Evolutionary conservation across 2,329 filamentous ascomycete species (phyloP), one percentile per base, ranked within the genome.

Genomic region (Alternaria brassicicola): DNA sequence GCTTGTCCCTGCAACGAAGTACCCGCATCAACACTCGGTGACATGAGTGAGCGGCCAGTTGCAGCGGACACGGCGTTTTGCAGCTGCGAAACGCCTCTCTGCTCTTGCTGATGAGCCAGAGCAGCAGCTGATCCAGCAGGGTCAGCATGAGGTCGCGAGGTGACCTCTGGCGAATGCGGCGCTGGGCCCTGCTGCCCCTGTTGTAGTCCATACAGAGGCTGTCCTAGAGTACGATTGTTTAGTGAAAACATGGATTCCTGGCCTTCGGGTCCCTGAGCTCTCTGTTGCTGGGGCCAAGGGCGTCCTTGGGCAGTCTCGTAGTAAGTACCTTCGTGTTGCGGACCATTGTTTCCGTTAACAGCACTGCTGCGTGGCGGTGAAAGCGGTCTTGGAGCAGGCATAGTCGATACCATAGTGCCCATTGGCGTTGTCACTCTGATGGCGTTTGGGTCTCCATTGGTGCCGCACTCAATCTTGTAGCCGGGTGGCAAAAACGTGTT

Each of bases 361-460:
- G 69, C 73, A 76, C 65, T 79, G 78, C 67, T 85, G 78, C 80
- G 77, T 35, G 78, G 79, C 46, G 80, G 74, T 56, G 72, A 78
- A 9, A 82, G 73, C 17, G 81, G 79, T 42, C 83, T 78, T 19
- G 79, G 78, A 41, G 79, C 75, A 36, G 85, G 89, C 79, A 97
- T 96, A 9, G 92, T 93, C 68, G 94, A 90, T 2, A 97, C 92
- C 10, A 93, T 97, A 2, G 94, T 98, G n/a, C 95, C 95, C 82
- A 96, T 97, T 0, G 95, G 95, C 0, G 95, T 99, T 0, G 95
- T 99, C 15, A 99, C 95, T 64, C 96, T 86, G 63, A 99, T 99
- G 3, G 93, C 93, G 74, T 97, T 97, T 1, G 94, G 94, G 70
- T 98, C 94, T 65, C 96, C 94, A 31, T 92, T 92, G 15, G 92